Conservation (phyloP, 2,329 filamentous ascomycete species). For the Aureobasidium musti region DNA sequence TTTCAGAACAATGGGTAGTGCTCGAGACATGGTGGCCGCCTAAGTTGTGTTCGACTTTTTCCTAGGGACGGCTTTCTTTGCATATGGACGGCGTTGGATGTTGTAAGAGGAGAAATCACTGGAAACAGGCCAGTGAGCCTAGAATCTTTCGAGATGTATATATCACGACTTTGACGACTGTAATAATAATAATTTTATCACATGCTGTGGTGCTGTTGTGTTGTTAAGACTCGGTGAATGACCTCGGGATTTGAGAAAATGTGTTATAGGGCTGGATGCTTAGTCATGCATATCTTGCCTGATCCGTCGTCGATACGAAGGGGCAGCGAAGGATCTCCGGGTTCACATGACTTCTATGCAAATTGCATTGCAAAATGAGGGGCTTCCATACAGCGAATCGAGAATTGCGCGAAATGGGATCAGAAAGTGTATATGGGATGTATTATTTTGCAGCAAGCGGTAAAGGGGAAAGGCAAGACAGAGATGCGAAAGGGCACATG, state of each 20-base stretch:
- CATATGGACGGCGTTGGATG: neutral
- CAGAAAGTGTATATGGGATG: neutral
- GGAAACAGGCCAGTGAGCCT: neutral
- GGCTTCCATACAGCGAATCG: neutral
- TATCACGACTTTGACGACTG: constrained; percentile 6
- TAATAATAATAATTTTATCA: constrained; percentile 1
- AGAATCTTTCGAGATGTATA: neutral
- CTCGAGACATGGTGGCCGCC: constrained; percentile 7
- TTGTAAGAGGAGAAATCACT: neutral
- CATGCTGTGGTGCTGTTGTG: too few relatives aligned
- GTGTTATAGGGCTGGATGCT: neutral
- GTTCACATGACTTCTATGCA: neutral
- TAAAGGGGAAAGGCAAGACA: neutral
- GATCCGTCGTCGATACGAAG: neutral
- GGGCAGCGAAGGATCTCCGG: constrained; percentile 10
- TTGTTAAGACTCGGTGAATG: neutral
- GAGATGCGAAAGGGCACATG: neutral
- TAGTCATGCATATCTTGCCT: constrained; percentile 4
- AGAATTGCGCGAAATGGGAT: neutral
- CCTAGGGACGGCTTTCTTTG: neutral
- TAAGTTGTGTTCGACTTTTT: neutral
- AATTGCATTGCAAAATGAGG: too few relatives aligned
- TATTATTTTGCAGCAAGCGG: neutral
- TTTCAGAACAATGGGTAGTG: neutral
- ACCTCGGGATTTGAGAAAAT: neutral